Percentiles rank a stretch among this genome's conserved stretches.
phyloP scores from a whole-genome alignment of 2,329 filamentous ascomycete genomes.

The Fusarium azukiicola region DNA sequence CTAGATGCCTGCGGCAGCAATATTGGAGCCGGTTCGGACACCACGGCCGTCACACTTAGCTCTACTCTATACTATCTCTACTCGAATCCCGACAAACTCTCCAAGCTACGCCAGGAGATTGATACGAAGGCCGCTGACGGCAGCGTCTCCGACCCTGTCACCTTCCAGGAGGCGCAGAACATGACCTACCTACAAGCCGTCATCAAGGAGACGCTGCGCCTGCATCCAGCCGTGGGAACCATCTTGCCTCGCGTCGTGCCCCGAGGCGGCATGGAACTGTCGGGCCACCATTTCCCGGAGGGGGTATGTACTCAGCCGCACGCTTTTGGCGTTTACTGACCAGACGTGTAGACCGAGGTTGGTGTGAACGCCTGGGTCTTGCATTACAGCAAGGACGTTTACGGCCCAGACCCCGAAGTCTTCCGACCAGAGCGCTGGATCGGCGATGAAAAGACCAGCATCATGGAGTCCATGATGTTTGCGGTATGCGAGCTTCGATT shows the following conservation, averaged over 20 bases:
- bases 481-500: neutral
- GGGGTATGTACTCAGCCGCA: slow-evolving; percentile 6
- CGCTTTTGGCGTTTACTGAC: neutral
- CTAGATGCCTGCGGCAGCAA: slow-evolving; percentile 16
- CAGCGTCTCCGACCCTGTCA: slow-evolving; percentile 21
- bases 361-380: slow-evolving; percentile 22
- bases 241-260: slow-evolving; percentile 23
- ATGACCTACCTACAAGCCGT: slow-evolving; percentile 17
- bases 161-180: slow-evolving; percentile 21
- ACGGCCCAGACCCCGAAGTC: slow-evolving; percentile 18
- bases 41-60: slow-evolving; percentile 16
- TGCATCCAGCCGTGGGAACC: slow-evolving; percentile 22
- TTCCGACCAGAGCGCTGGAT: slow-evolving; percentile 23
- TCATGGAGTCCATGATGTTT: slow-evolving; percentile 24
- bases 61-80: slow-evolving; percentile 17
- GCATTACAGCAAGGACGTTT: slow-evolving; percentile 22
- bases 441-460: slow-evolving; percentile 20
- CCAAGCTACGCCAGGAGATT: slow-evolving; percentile 18
- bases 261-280: slow-evolving; percentile 15
- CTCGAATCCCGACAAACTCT: slow-evolving; percentile 20
- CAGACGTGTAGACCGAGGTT: slow-evolving; percentile 10
- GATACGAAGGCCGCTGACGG: slow-evolving; percentile 8
- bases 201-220: slow-evolving; percentile 1
- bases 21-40: slow-evolving; percentile 19
- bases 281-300: slow-evolving; percentile 13